Base-by-base conservation (phyloP, 805 yeast species). In the Lipomyces mesembrius region DNA sequence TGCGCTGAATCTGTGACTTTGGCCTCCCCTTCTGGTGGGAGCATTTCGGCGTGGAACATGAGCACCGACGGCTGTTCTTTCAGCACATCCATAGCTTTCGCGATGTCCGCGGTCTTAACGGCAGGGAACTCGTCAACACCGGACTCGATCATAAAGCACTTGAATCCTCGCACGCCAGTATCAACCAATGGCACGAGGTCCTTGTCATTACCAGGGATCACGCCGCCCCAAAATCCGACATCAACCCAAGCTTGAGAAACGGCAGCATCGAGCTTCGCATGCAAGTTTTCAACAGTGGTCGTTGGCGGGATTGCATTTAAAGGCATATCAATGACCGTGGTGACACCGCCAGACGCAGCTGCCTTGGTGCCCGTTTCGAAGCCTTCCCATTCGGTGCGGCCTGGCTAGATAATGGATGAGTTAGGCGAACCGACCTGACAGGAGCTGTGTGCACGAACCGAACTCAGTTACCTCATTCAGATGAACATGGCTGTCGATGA, bases 311-410 rank as follows among this genome's bases (percentile, higher is more conserved):
- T 88, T 2, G 97, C 97, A 78, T 93, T 93, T 75, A 93, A 80
- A 0, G 98, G 98, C 98, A 93, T 93, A 77, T 93, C 98, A 22
- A 93, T 84, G 22, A 93, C 96, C 0, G 97, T 92, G 29, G 98
- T 93, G 59, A 93, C 98, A 65, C 98, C 98, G 20, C 98, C 98
- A 12, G 93, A 83, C 0, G 96, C 96, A 0, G 98, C 98, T 1
- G 97, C 90, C 75, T 88, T 88, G 0, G 98, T 93, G 0, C 98
- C 98, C 0, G 97, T 89, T n/a, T 88, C 97, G 76, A 94, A 93
- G 1, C 98, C 98, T 78, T 93, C 98, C 98, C 98, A 93, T 69
- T 92, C 97, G 0, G 98, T 93, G 73, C 98, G 82, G n/a, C 98
- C 98, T 0, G 98, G 98, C 55, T 52, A 52, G 17, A 52, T 37